Conservation (phyloP, 768 basidiomycete species). For the Leccinum arenicola region DNA sequence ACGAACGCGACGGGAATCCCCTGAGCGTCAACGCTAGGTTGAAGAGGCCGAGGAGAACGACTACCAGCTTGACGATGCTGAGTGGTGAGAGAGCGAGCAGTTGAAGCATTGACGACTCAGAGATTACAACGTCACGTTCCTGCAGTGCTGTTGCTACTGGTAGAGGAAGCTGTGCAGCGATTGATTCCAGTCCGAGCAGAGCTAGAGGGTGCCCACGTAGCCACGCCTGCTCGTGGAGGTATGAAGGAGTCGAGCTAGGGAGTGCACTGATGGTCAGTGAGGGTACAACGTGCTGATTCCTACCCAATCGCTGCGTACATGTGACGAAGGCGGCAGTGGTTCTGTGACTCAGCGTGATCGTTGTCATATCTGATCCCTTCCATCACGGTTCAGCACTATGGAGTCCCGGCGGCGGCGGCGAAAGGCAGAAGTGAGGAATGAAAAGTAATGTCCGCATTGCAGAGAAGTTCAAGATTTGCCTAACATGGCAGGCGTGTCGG, state of each 20-base stretch:
- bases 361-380: not conserved
- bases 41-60: conserved; percentile 18
- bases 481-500: not conserved
- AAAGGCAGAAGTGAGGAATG: not conserved
- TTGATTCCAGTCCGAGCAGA: not conserved
- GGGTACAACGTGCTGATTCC: not conserved
- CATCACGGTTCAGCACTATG: too few species aligned
- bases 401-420: too few species aligned
- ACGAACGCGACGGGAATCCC: not conserved
- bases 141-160: not conserved
- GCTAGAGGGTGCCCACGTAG: too few species aligned
- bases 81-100: conserved; percentile 8
- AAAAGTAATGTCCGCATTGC: not conserved
- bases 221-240: not conserved
- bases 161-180: not conserved
- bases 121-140: not conserved
- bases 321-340: not conserved
- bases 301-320: not conserved
- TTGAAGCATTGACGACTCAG: not conserved
- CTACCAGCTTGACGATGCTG: conserved; percentile 20
- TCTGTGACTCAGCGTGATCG: not conserved
- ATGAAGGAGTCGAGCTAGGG: not conserved
- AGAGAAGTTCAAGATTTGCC: not conserved
- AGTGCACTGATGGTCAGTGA: not conserved
- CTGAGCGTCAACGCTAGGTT: conserved; percentile 16